These are phyloP conservation scores for Alternaria postmessia DNA, from an alignment of 2,329 filamentous ascomycete species.

Conservation along the genomic window DNA sequence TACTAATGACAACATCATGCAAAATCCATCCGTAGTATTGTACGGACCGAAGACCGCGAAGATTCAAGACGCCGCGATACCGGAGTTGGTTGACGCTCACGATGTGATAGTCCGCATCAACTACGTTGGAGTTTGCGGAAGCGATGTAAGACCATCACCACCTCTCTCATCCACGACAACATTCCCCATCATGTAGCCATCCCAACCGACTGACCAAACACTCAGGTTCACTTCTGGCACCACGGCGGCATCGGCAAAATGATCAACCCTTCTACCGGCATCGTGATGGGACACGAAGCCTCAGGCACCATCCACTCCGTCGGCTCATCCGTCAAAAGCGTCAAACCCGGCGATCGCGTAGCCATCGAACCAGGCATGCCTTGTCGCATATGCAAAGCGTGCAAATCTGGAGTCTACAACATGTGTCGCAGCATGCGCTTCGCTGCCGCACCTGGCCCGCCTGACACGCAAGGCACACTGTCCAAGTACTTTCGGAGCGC, in stretches of 20 bases:
- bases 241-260: conserved; percentile 88
- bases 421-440: conserved; percentile 87
- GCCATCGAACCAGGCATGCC: conserved; percentile 92
- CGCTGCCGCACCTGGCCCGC: conserved; percentile 85
- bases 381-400: conserved; percentile 86
- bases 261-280: conserved; percentile 78
- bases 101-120: conserved; percentile 57
- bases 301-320: conserved; percentile 80
- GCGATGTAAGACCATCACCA: conserved; percentile 29
- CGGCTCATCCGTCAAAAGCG: conserved; percentile 75
- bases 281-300: conserved; percentile 93
- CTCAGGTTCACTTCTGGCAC: conserved; percentile 88
- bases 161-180: neutral
- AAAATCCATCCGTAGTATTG: conserved; percentile 55
- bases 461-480: conserved; percentile 70
- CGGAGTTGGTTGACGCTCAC: conserved; percentile 45
- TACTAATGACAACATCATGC: conserved; percentile 14
- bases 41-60: conserved; percentile 51
- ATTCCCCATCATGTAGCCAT: too few species aligned
- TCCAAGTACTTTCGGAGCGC: conserved; percentile 90
- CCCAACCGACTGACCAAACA: neutral
- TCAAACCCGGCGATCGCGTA: conserved; percentile 85
- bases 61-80: conserved; percentile 51
- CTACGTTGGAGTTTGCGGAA: conserved; percentile 57
- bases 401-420: conserved; percentile 89